These are phyloP conservation scores for Iberis amara DNA, from an alignment of 441 rosid species.

Conservation along the genomic window DNA sequence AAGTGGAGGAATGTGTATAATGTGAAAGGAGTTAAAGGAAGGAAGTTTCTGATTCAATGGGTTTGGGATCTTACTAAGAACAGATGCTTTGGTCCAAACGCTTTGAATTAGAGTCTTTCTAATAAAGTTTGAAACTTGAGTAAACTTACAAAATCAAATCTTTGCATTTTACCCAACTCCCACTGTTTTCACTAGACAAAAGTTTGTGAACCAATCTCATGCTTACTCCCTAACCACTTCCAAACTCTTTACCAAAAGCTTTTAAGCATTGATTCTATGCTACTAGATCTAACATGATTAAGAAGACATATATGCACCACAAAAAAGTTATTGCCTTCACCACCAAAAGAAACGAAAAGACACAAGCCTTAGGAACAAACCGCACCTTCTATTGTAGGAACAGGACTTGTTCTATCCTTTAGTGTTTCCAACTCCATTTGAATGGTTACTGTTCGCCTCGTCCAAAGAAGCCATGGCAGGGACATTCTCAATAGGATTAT, in stretches of 20 bases:
- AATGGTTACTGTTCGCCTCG: conserved; percentile 6
- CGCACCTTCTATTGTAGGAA: not conserved
- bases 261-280: no score
- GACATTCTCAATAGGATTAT: no score
- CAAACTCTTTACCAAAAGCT: not conserved
- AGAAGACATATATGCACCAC: conserved; percentile 7
- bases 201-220: not conserved
- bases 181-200: not conserved
- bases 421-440: conserved; percentile 9
- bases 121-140: not conserved
- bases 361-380: conserved; percentile 1
- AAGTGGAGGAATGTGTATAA: conserved; percentile 76
- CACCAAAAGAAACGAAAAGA: conserved; percentile 12
- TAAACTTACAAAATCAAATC: not conserved
- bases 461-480: conserved; percentile 13
- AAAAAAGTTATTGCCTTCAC: conserved; percentile 8
- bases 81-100: conserved; percentile 91
- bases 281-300: not conserved
- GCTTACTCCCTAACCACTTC: conserved; percentile 1
- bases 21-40: conserved; percentile 60
- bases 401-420: conserved; percentile 8
- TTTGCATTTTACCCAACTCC: no score
- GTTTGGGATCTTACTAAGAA: conserved; percentile 68
- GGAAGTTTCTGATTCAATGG: conserved; percentile 90
- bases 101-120: conserved; percentile 47